These are phyloP conservation scores for Neurospora sublineolata DNA, from an alignment of 495 filamentous ascomycete genomes.

Conservation along the genomic window DNA sequence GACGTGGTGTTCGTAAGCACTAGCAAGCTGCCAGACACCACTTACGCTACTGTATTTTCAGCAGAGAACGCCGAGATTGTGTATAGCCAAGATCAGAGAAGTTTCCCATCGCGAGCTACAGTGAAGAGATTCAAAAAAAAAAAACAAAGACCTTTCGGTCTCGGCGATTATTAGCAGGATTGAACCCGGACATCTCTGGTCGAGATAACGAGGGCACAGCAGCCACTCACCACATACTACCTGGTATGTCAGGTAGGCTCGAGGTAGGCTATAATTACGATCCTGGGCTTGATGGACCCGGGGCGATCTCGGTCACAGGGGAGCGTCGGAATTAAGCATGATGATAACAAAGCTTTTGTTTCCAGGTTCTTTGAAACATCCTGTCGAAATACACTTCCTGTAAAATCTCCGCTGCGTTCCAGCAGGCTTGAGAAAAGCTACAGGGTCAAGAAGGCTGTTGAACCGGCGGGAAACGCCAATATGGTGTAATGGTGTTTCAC, in stretches of 20 bases:
- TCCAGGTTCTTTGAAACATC: background rate
- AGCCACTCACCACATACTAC: background rate
- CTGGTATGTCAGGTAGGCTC: background rate
- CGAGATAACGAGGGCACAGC: background rate
- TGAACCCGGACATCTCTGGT: background rate
- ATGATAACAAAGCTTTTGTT: background rate
- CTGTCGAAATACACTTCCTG: background rate
- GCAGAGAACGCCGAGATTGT: background rate
- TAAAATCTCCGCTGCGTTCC: background rate
- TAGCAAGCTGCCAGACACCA: background rate
- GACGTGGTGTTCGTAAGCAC: background rate
- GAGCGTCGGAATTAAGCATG: background rate
- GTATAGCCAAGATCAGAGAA: background rate
- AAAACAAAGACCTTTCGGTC: background rate
- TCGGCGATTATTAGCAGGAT: background rate
- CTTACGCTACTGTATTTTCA: background rate
- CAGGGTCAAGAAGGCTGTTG: background rate
- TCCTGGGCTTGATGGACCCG: background rate
- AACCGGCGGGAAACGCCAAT: background rate
- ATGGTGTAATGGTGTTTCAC: background rate
- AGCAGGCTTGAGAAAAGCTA: background rate
- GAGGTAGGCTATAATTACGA: background rate
- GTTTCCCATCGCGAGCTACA: background rate
- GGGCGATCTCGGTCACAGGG: background rate
- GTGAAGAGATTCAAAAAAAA: background rate